A percentile compares a stretch with the other conserved stretches of the same genome.
phyloP scores from a whole-genome alignment of 2,329 filamentous ascomycete genomes.

The Fusarium continuum region DNA sequence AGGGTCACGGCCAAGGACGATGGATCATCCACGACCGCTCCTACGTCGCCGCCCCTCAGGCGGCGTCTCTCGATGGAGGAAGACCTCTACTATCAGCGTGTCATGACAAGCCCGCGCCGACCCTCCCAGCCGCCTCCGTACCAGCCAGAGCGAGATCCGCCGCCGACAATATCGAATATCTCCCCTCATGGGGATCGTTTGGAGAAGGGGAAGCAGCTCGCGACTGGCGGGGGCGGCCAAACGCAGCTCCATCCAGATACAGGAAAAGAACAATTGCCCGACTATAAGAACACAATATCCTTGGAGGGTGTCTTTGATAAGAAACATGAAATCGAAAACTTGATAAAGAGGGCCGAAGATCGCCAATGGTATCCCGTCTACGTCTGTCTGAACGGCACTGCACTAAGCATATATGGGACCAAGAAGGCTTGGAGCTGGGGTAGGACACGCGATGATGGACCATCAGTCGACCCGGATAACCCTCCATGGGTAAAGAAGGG shows the following conservation, averaged over 20 bases:
- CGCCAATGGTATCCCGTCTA: constrained; percentile 72
- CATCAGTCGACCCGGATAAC: constrained; percentile 59
- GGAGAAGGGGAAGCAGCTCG: constrained; percentile 31
- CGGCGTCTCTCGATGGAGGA: constrained; percentile 64
- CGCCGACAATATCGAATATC: constrained; percentile 23
- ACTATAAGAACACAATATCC: constrained; percentile 65
- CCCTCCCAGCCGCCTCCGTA: constrained; percentile 60
- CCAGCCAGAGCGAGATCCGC: constrained; percentile 44
- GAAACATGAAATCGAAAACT: constrained; percentile 73
- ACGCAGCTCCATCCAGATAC: constrained; percentile 9
- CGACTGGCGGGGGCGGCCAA: constrained; percentile 35
- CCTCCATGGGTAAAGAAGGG: constrained; percentile 63
- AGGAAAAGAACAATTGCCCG: constrained; percentile 59
- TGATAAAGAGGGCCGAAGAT: constrained; percentile 68
- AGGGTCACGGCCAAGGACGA: constrained; percentile 45
- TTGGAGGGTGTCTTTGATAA: constrained; percentile 66
- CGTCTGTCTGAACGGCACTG: constrained; percentile 72
- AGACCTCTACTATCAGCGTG: constrained; percentile 61
- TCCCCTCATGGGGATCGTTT: constrained; percentile 28
- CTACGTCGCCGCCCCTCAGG: constrained; percentile 52
- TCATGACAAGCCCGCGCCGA: constrained; percentile 59
- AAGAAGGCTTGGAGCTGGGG: constrained; percentile 67
- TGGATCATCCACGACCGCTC: constrained; percentile 46
- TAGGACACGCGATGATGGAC: constrained; percentile 58
- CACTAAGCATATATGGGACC: constrained; percentile 70